These are phyloP conservation scores for Aphanoascus verrucosus DNA, from an alignment of 2,329 filamentous ascomycete species.

Conservation along the genomic window DNA sequence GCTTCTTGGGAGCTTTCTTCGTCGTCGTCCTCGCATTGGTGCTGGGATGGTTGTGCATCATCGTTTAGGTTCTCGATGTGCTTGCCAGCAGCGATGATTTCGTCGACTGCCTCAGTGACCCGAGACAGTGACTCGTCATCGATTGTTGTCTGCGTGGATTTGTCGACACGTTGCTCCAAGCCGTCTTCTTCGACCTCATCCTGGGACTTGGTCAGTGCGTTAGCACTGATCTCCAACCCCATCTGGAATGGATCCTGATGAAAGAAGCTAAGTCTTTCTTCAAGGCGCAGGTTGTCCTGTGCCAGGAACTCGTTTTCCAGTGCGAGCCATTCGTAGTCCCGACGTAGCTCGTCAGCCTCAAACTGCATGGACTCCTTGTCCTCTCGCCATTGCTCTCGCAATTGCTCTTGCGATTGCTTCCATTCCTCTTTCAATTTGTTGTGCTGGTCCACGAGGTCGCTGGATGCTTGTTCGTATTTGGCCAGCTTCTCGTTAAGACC, in stretches of 20 bases:
- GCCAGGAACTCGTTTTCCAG: neutral
- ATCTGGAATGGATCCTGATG: neutral
- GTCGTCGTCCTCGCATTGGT: slow-evolving; percentile 3
- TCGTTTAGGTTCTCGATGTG: neutral
- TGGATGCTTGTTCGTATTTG: neutral
- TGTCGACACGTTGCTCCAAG: neutral
- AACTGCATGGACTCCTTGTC: neutral
- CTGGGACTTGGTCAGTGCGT: neutral
- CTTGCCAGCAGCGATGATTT: slow-evolving; percentile 3
- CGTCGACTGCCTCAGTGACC: neutral
- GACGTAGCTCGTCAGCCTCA: neutral
- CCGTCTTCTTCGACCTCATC: neutral
- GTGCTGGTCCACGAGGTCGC: neutral
- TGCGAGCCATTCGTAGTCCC: neutral
- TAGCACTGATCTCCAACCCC: neutral
- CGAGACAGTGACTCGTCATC: slow-evolving; percentile 1
- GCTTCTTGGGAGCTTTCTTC: slow-evolving; percentile 2
- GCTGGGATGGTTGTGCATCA: neutral
- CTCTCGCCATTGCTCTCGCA: neutral
- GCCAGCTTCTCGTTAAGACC: neutral
- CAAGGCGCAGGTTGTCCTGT: neutral
- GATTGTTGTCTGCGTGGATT: neutral
- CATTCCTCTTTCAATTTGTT: too few relatives aligned
- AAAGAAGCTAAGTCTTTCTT: neutral
- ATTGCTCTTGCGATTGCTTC: too few relatives aligned